Base-by-base conservation (phyloP, 768 basidiomycete genomes). In the Tylopilus sp. region DNA sequence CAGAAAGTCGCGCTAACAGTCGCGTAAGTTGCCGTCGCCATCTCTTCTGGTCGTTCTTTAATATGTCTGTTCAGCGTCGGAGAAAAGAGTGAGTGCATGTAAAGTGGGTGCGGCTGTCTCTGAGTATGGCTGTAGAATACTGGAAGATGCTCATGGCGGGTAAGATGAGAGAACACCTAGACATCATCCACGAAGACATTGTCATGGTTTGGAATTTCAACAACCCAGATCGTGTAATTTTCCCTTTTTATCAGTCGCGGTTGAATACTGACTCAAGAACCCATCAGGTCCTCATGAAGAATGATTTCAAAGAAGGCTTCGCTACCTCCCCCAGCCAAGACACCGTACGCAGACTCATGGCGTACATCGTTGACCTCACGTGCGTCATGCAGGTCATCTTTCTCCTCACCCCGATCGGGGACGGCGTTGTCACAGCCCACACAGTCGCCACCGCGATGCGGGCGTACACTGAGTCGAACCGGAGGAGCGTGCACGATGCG, bases 211-310 rank as follows among this genome's bases (percentile, higher is more conserved):
- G 42, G 42, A 25, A 42, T 21, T 26, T 42, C 25, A 26, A 42
- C 12, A 25, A 42, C 25, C 41, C 41, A 14, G 14, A 43, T 13
- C 28, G 11, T 1, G 26, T 43, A 43, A 8, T 16, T 3, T 19
- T 12, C 41, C 89, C 6, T 36, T 36, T 17, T 36, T 17, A 2
- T 13, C 13, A 13, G 34, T 36, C 34, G 13, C 34, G n/a, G 8
- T 36, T 36, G 34, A 36, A n/a, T n/a, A n/a, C n/a, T 33, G 16
- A 17, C 16, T 13, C n/a, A 17, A 11, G 33, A 16, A 12, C 16
- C 6, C 8, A 16, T 36, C 34, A 17, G n/a, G 34, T 4, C 34
- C 34, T 36, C 16, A 36, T 36, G 34, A 36, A 36, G 6, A 33
- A 50, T 19, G 28, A 42, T 13, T 56, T 50, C 40, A 50, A 28